Evolutionary conservation across 2,329 filamentous ascomycete genomes (phyloP).

Genomic region (Aspergillus glaucus): DNA sequence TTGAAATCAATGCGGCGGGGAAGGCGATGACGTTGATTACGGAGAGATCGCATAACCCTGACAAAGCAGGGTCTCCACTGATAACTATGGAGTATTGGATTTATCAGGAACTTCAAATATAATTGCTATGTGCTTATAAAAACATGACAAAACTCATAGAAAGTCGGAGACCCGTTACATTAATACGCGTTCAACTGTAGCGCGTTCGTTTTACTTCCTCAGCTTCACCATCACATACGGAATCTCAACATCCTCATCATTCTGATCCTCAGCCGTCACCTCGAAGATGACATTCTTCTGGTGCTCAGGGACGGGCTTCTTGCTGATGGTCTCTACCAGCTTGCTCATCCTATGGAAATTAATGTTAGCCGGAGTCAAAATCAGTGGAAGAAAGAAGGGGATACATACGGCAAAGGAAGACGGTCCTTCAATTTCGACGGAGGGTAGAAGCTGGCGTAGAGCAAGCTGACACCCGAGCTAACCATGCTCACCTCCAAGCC

Average conservation of each 20-base stretch:
- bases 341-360: conserved; percentile 64
- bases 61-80: conserved; percentile 16
- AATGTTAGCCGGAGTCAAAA: conserved; percentile 19
- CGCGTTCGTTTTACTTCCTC: conserved; percentile 26
- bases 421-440: conserved; percentile 77
- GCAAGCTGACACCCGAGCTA: conserved; percentile 89
- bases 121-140: conserved; percentile 3
- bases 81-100: conserved; percentile 3
- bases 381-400: neutral
- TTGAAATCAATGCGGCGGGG: neutral
- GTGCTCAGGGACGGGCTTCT: conserved; percentile 83
- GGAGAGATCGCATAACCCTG: conserved; percentile 18
- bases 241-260: conserved; percentile 91
- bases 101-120: too few species aligned
- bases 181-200: neutral
- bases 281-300: conserved; percentile 97
- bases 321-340: conserved; percentile 80
- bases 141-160: conserved; percentile 8
- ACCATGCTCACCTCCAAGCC: conserved; percentile 86
- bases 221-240: conserved; percentile 92
- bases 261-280: conserved; percentile 82
- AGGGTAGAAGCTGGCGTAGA: conserved; percentile 92
- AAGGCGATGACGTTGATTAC: conserved; percentile 11
- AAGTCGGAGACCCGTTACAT: conserved; percentile 1
- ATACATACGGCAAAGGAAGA: conserved; percentile 60